Evolutionary conservation across 441 rosid species (phyloP).

Genomic region (Gossypium lobatum): DNA sequence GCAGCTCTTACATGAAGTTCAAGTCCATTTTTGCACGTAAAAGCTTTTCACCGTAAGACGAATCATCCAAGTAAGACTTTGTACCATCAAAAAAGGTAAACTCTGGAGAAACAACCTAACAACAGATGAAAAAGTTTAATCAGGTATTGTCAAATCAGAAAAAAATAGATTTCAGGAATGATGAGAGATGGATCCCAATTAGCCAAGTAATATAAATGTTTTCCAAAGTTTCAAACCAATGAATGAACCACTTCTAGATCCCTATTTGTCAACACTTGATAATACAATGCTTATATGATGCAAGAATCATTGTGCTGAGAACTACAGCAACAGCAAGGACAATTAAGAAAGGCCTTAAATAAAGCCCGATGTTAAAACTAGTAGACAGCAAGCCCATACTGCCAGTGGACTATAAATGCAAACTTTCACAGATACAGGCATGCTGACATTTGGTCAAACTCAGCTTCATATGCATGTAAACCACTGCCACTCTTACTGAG

Average conservation of each 20-base stretch:
- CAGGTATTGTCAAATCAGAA: background rate
- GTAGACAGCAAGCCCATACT: background rate
- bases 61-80: constrained; percentile 82
- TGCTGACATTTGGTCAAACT: background rate
- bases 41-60: constrained; percentile 83
- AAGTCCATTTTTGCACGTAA: constrained; percentile 93
- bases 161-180: background rate
- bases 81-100: constrained; percentile 96
- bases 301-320: background rate
- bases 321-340: background rate
- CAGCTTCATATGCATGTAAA: background rate
- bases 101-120: constrained; percentile 92
- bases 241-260: background rate
- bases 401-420: background rate
- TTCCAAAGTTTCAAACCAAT: background rate
- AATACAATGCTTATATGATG: background rate
- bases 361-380: background rate
- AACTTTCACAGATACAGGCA: background rate
- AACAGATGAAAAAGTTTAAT: constrained; percentile 16
- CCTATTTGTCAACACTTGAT: background rate
- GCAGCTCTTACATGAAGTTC: constrained; percentile 82
- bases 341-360: background rate
- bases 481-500: background rate
- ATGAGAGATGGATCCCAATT: constrained; percentile 15
- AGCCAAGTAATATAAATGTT: constrained; percentile 4